Evolutionary conservation across 805 yeast species (phyloP), one percentile per base, ranked within the genome.

Genomic region (Ogataea sp.): DNA sequence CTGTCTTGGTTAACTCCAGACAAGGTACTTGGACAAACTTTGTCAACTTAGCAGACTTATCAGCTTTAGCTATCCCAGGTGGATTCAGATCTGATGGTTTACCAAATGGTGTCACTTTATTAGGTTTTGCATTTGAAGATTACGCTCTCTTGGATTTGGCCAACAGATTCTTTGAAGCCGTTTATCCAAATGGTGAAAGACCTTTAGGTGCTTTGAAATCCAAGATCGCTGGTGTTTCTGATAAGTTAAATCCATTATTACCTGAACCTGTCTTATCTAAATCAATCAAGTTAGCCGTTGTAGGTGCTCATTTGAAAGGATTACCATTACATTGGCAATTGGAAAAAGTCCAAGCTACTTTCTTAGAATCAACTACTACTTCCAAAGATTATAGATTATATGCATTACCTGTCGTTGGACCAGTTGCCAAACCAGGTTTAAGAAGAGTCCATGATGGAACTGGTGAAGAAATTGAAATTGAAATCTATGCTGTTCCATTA

Each of bases 21-120:
- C 98, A 93, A 65, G 98, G 98, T 25, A 88, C 96, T n/a, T 90
- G 95, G 81, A 90, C 97, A 24, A 90, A 90, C 64, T 93, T 93
- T 59, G 96, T 86, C 51, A 90, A 93, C 59, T 72, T 90, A 57
- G 95, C 96, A 3, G 97, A 90, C 55, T 62, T 89, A 67, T 81
- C 94, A 28, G 97, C 96, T 1, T 68, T 90, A 51, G 87, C 97
- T 0, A 71, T 90, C 40, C 97, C 98, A 20, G 83, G 81, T 20
- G 96, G 95, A 2, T 90, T 87, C 73, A 71, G 89, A 56, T 17
- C 21, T 17, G 97, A 90, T 59, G 95, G 95, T 4, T 62, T 90
- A 49, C 96, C 97, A 8, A 81, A 78, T 46, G 97, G 97, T 61
- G 75, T 90, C 43, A 90, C 97, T 6, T 68, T 90, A 37, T 68